These are phyloP conservation scores for Fraxinus anomala DNA, from an alignment of 257 asterid species.

Conservation along the genomic window DNA sequence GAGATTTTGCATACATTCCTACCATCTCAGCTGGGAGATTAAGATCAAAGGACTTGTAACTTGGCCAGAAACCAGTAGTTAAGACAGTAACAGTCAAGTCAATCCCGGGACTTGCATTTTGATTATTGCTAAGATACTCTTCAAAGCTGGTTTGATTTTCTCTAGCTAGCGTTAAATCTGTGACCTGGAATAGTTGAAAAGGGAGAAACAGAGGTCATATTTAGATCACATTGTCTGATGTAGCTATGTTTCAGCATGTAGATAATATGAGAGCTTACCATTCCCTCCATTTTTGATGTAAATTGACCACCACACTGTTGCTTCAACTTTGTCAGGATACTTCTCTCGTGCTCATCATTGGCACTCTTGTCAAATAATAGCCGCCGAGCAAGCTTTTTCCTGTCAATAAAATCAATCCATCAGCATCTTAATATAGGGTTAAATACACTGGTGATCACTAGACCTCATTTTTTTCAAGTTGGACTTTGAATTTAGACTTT, in stretches of 20 bases:
- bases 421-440: not conserved
- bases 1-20: constrained; percentile 11
- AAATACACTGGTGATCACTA: not conserved
- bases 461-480: not conserved
- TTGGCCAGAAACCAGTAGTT: constrained; percentile 99
- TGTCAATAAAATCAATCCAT: constrained; percentile 28
- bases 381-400: constrained; percentile 96
- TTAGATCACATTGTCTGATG: not conserved
- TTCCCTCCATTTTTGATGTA: constrained; percentile 99
- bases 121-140: constrained; percentile 69
- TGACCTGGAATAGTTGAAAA: constrained; percentile 58
- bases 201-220: not conserved
- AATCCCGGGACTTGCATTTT: constrained; percentile 82
- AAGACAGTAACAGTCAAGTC: constrained; percentile 93
- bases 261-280: constrained; percentile 55
- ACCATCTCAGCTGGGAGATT: constrained; percentile 98
- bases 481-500: not conserved
- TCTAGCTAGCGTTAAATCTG: constrained; percentile 92
- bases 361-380: constrained; percentile 95
- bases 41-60: constrained; percentile 96
- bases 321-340: constrained; percentile 89
- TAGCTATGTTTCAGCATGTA: not conserved
- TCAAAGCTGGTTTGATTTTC: constrained; percentile 88
- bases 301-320: constrained; percentile 99
- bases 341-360: constrained; percentile 96